Evolutionary conservation across 1,139 yeast genomes (phyloP), one percentile per base, ranked within the genome.

Genomic region (Lodderomyces margitis): DNA sequence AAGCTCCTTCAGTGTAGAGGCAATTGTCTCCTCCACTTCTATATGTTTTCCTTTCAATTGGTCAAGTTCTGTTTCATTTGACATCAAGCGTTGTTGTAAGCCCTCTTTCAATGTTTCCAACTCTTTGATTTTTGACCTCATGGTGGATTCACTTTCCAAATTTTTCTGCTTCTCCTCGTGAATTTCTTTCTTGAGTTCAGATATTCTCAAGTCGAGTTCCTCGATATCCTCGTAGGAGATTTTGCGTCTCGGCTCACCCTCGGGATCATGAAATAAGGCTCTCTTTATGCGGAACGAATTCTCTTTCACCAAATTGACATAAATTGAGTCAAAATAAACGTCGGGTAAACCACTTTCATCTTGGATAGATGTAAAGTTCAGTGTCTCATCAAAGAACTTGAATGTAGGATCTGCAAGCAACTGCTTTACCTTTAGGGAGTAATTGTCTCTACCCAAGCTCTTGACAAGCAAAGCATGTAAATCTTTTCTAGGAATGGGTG

Each of bases 311-410:
- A 88, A 64, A 4, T 68, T 68, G 3, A 87, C 82, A 55, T 87
- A 88, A 3, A 72, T 64, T 0, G 75, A 56, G 48, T 83, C 85
- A 55, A 92, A 84, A 52, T 76, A 88, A 1, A 91, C 87, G 44
- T 81, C 79, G 0, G 98, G 98, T 31, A 91, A 70, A 1, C 98
- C 98, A 1, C 95, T 81, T 3, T 80, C 83, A 56, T 88, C 95
- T 47, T 78, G 75, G 38, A 58, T 46, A 37, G 49, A 46, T 31
- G 56, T 30, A 45, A 55, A 39, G 41, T 53, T 30, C 42, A 38
- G 47, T 24, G 51, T 36, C 5, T 71, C 71, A 9, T 74, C 78
- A 24, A 78, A 81, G 38, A 76, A 75, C 15, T 75, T 71, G 55
- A 88, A 81, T 9, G 66, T 58, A 0, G 75, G 61, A 44, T 74